Base-by-base conservation (phyloP, 2,329 filamentous ascomycete genomes). In the Simplicillium sp. region DNA sequence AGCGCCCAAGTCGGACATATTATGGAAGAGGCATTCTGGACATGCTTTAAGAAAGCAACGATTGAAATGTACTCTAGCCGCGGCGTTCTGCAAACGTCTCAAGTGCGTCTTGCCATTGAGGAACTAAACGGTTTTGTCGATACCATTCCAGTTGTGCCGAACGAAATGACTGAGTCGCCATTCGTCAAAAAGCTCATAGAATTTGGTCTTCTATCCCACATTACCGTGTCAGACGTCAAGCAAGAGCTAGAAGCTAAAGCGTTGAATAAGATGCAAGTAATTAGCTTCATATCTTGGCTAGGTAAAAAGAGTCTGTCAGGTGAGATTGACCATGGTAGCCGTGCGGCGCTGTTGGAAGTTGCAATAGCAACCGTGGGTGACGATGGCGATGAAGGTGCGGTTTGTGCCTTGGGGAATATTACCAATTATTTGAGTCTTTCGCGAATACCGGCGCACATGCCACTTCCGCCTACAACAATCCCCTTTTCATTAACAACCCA, bases 11-110 rank as follows among this genome's bases (percentile, higher is more conserved):
- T 97, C 15, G 87, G 88, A 0, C 80, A 87, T 54, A 83, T 87
- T 46, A 87, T 98, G 40, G 89, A 96, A 54, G 87, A 96, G 61
- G 86, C 88, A 0, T 98, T 98, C 57, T 98, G 92, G 92, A 94
- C 80, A 29, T 89, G 87, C 47, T 92, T 85, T 54, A 82, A 79
- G 56, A 83, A 82, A 47, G 80, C 87, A 3, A 82, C 78, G 0
- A 87, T 97, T 43, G 89, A 96, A 54, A 75, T 96, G 7, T 80
- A 94, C 48, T 96, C 89, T 2, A 94, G 84, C 15, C 79, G 82
- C 44, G 94, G 94, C 42, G 81, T 98, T 7, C 70, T 96, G 40
- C 78, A 84, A n/a, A 94, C 85, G 29, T 78, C 84, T 11, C 75
- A 84, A 50, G 87, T 96, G 29, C 84, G 92, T 29, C 75, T 94